phyloP scores from a whole-genome alignment of 1,284 basidiomycete genomes.

The Melampsora allii-populina region DNA sequence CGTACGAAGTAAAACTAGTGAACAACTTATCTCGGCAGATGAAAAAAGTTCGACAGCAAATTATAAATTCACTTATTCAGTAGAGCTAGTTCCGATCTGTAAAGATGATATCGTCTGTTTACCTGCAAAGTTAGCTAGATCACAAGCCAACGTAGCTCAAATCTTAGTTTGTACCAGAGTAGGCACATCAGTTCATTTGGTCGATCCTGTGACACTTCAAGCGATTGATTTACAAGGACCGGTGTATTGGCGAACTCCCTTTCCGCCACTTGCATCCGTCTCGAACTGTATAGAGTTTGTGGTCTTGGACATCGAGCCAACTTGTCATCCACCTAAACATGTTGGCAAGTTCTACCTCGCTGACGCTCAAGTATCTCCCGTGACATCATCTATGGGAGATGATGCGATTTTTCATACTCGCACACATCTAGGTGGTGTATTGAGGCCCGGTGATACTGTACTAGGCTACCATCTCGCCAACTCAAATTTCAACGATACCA shows the following conservation, averaged over 20 bases:
- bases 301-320: conserved; percentile 83
- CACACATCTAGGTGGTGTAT: conserved; percentile 88
- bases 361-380: conserved; percentile 88
- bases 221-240: conserved; percentile 72
- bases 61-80: conserved; percentile 97
- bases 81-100: conserved; percentile 94
- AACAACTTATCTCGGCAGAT: conserved; percentile 88
- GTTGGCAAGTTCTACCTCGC: conserved; percentile 65
- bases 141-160: conserved; percentile 80
- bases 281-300: conserved; percentile 91
- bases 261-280: conserved; percentile 74
- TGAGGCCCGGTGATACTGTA: conserved; percentile 91
- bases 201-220: conserved; percentile 85
- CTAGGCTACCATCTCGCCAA: conserved; percentile 85
- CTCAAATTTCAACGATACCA: conserved; percentile 88
- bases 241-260: conserved; percentile 88
- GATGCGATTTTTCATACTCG: conserved; percentile 93
- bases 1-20: conserved; percentile 79
- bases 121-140: conserved; percentile 73
- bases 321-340: conserved; percentile 57
- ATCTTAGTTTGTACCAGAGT: conserved; percentile 84
- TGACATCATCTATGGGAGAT: conserved; percentile 66
- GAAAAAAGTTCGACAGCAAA: conserved; percentile 89
- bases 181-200: conserved; percentile 82
- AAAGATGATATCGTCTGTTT: conserved; percentile 96